Evolutionary conservation across 2,329 filamentous ascomycete genomes (phyloP).

Genomic region (Cryphonectria japonica): DNA sequence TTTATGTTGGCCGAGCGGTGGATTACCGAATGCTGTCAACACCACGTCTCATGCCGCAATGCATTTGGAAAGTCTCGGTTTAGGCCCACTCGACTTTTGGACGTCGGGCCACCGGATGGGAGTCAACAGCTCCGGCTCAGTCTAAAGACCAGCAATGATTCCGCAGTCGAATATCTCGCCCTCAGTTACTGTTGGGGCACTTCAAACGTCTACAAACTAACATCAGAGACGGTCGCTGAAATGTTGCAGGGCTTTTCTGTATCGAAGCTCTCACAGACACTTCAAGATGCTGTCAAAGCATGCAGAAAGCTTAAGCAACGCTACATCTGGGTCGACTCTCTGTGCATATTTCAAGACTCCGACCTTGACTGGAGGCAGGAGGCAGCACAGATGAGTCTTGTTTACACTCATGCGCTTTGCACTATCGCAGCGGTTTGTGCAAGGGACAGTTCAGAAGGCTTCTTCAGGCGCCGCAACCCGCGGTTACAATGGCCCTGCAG

Average conservation of each 20-base stretch:
- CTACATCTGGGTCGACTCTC: constrained; percentile 22
- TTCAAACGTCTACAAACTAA: neutral
- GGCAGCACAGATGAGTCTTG: constrained; percentile 10
- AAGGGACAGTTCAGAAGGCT: neutral
- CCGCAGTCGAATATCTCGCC: neutral
- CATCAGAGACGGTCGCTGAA: neutral
- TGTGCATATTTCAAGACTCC: constrained; percentile 22
- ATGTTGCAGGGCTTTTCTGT: neutral
- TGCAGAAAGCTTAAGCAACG: neutral
- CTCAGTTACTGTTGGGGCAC: constrained; percentile 5
- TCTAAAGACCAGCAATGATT: neutral
- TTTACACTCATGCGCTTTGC: neutral
- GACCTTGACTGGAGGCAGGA: constrained; percentile 8
- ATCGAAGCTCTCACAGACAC: neutral
- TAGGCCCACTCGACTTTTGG: neutral
- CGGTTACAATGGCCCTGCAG: neutral
- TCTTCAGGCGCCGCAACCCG: neutral
- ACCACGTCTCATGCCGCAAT: neutral
- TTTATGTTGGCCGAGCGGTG: neutral
- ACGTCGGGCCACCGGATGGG: constrained; percentile 1
- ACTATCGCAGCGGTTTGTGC: constrained; percentile 1
- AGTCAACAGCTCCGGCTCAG: neutral
- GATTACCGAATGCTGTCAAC: neutral
- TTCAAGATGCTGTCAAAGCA: neutral
- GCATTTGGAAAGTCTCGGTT: neutral